Evolutionary conservation across 2,329 filamentous ascomycete species (phyloP), one percentile per base, ranked within the genome.

Genomic region (Penicillium griseofulvum): DNA sequence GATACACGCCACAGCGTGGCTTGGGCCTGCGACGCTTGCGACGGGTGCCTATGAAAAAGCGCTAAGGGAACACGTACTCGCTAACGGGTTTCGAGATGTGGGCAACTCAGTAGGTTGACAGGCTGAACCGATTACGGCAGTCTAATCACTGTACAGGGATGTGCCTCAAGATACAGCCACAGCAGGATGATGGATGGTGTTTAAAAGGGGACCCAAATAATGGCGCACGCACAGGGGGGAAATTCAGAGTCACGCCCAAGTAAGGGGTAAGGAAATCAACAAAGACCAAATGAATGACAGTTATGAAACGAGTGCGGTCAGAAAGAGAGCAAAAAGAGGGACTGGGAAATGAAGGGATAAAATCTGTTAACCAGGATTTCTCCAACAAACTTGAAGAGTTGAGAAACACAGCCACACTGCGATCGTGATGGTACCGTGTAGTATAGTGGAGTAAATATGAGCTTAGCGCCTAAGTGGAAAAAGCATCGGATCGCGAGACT

Each of bases 401-500:
- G 33, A 45, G 16, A 37, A 22, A 42, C 52, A 45, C 52, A 54
- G 52, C 52, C 52, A 54, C 52, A 51, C 26, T 44, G n/a, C 44
- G 51, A 54, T 54, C 44, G 44, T 26, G 52, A 34, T 50, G 22
- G 39, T 36, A 29, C 17, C 38, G 38, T 47, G 38, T 42, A 29
- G 52, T 41, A 45, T 33, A 45, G 43, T 45, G 43, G 43, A 45
- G 43, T n/a, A 28, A 39, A 37, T 42, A 44, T 45, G 19, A 51
- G 33, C 52, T 51, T 54, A 26, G 52, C 47, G 41, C 29, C 14
- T 14, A 29, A 29, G 31, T 34, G 16, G 22, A n/a, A 37, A 33
- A 44, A 24, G 16, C 47, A 51, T 45, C 11, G 11, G n/a, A 29
- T 45, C 17, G 26, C 26, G 12, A 39, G 16, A 39, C 28, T 39